phyloP scores from a whole-genome alignment of 306 rosid species.

The Lagenaria siceraria region DNA sequence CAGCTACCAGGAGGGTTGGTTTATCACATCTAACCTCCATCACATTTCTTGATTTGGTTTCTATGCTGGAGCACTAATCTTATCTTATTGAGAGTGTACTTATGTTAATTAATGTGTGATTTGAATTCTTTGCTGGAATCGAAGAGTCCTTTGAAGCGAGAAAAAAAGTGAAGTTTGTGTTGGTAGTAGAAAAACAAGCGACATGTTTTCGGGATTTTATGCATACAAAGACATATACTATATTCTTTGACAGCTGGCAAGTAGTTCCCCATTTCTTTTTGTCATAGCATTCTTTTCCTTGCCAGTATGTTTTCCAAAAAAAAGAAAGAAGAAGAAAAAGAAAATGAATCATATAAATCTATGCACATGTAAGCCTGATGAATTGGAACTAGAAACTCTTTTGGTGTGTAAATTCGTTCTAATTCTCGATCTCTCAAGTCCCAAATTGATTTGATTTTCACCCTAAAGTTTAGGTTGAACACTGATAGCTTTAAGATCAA shows the following conservation, averaged over 20 bases:
- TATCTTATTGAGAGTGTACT: neutral
- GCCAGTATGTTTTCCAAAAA: neutral
- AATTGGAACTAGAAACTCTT: neutral
- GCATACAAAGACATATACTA: neutral
- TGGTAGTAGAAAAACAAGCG: neutral
- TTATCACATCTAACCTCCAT: neutral
- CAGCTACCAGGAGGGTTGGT: neutral
- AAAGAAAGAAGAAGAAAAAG: too few species aligned
- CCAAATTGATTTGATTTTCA: too few species aligned
- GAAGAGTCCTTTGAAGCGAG: neutral
- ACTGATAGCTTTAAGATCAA: neutral
- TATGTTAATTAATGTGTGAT: neutral
- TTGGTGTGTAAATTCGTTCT: neutral
- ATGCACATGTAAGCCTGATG: neutral
- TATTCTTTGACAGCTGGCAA: neutral
- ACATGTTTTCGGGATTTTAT: neutral
- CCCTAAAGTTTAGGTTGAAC: too few species aligned
- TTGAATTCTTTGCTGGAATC: neutral
- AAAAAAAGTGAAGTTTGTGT: neutral
- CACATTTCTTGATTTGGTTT: neutral
- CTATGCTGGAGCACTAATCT: neutral
- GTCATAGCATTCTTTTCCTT: neutral
- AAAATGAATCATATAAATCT: neutral
- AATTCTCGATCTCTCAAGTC: too few species aligned
- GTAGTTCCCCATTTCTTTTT: neutral